Conservation (phyloP, 805 yeast genomes). For the Candida patagonica region DNA sequence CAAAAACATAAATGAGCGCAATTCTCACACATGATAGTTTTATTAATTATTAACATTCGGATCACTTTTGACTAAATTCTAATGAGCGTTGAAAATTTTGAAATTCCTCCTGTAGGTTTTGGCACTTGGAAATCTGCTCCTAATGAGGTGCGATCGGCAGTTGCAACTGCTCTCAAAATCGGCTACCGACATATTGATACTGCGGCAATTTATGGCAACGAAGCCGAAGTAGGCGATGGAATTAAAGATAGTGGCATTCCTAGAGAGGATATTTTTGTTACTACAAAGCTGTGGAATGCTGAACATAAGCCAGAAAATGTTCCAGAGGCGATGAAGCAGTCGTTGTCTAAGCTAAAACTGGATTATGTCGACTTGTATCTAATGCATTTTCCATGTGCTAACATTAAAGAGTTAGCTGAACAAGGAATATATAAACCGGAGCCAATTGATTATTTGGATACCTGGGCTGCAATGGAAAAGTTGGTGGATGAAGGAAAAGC, state of each 20-base stretch:
- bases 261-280: constrained; percentile 33
- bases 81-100: no score
- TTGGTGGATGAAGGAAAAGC: constrained; percentile 36
- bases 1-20: no score
- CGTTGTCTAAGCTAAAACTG: constrained; percentile 35
- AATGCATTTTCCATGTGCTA: constrained; percentile 30
- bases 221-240: constrained; percentile 45
- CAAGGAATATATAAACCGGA: neutral
- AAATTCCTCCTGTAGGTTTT: no score
- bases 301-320: constrained; percentile 32
- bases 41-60: no score
- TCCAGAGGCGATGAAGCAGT: constrained; percentile 33
- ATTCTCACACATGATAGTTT: no score
- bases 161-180: constrained; percentile 36
- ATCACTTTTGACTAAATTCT: no score
- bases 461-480: constrained; percentile 58
- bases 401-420: neutral
- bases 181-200: constrained; percentile 61
- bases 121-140: no score
- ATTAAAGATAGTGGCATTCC: constrained; percentile 50
- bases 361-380: constrained; percentile 47
- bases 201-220: constrained; percentile 50
- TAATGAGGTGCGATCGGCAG: constrained; percentile 25
- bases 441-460: constrained; percentile 27
- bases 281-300: constrained; percentile 31